Percentiles rank a stretch among this genome's conserved stretches.
These are phyloP conservation scores for Fusarium buharicum DNA, from an alignment of 2,329 filamentous ascomycete species.

Conservation along the genomic window DNA sequence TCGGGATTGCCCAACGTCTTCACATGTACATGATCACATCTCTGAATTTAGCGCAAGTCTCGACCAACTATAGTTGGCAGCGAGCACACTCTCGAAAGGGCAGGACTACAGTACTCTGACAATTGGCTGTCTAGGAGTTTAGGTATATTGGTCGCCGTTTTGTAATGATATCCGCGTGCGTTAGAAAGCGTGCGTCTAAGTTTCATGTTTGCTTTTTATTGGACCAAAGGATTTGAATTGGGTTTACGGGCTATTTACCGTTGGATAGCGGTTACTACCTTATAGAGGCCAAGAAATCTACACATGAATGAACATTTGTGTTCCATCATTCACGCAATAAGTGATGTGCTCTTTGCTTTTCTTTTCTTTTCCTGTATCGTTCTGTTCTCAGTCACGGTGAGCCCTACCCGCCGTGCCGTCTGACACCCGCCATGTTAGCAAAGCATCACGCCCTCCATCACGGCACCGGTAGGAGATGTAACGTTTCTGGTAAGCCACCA, in stretches of 20 bases:
- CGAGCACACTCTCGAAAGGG: slow-evolving; percentile 30
- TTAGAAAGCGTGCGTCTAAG: slow-evolving; percentile 30
- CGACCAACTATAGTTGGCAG: slow-evolving; percentile 15
- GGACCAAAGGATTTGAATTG: slow-evolving; percentile 3
- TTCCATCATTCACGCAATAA: slow-evolving; percentile 1
- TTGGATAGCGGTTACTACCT: slow-evolving; percentile 12
- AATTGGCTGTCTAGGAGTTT: slow-evolving; percentile 37
- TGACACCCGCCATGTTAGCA: not conserved
- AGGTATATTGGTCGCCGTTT: slow-evolving; percentile 27
- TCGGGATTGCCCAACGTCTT: slow-evolving; percentile 42
- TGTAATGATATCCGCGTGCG: slow-evolving; percentile 43
- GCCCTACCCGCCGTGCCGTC: not conserved
- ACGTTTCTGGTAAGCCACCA: slow-evolving; percentile 12
- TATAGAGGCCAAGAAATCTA: slow-evolving; percentile 18
- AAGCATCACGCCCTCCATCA: slow-evolving; percentile 7
- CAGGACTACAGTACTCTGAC: slow-evolving; percentile 36
- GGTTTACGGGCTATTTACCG: not conserved
- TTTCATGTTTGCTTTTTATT: slow-evolving; percentile 31
- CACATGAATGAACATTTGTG: slow-evolving; percentile 12
- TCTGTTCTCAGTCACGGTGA: not conserved
- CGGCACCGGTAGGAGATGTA: slow-evolving; percentile 8
- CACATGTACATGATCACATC: slow-evolving; percentile 30
- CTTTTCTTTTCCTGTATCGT: not conserved
- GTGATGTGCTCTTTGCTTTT: not conserved
- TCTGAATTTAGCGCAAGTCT: slow-evolving; percentile 36